Evolutionary conservation across 345 rosid genomes (phyloP).

Genomic region (Eucalyptus erythrocorys): DNA sequence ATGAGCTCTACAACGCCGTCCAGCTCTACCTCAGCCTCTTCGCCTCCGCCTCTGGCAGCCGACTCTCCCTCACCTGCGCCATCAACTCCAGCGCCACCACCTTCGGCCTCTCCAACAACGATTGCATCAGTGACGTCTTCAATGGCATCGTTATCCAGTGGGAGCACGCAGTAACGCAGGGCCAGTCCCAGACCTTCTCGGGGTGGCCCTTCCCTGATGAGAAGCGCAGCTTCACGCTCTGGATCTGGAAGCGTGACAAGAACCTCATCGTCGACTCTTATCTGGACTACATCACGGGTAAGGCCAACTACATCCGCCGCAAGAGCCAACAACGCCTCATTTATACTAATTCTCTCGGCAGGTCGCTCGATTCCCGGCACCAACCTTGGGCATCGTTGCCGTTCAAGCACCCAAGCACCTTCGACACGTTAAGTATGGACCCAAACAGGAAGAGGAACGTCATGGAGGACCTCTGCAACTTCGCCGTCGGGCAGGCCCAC

Average conservation of each 20-base stretch:
- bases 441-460: slow-evolving; percentile 45
- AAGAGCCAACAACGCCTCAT: slow-evolving; percentile 58
- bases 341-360: neutral
- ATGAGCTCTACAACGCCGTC: too few species aligned
- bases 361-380: slow-evolving; percentile 64
- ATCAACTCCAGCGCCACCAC: too few species aligned
- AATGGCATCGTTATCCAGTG: too few species aligned
- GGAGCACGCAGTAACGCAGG: too few species aligned
- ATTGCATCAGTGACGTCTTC: too few species aligned
- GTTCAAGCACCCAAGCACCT: slow-evolving; percentile 8
- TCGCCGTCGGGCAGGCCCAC: too few species aligned
- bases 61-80: too few species aligned
- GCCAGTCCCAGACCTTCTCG: too few species aligned
- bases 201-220: too few species aligned
- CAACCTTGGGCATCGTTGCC: neutral
- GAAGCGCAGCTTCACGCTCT: slow-evolving; percentile 30
- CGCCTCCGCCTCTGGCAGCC: too few species aligned
- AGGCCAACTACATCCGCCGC: slow-evolving; percentile 15
- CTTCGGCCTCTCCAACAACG: too few species aligned
- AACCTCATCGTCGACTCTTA: slow-evolving; percentile 42
- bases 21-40: too few species aligned
- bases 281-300: slow-evolving; percentile 48
- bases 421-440: slow-evolving; percentile 64
- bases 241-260: slow-evolving; percentile 60
- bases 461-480: slow-evolving; percentile 32